Conservation (phyloP, 2,329 filamentous ascomycete species). For the Ceratocystiopsis sp. region DNA sequence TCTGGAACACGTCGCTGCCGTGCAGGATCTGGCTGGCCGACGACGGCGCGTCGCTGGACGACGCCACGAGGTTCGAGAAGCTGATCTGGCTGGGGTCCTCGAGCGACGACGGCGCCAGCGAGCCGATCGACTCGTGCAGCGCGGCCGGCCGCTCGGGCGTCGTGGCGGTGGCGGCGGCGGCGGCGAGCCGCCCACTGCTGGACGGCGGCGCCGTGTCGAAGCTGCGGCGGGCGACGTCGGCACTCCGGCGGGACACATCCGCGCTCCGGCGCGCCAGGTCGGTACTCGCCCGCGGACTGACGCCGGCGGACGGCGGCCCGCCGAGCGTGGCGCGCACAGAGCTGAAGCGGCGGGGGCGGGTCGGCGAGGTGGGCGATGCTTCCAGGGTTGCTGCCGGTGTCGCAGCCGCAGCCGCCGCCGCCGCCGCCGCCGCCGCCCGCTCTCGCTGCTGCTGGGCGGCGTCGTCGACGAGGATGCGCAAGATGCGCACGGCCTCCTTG, state of each 20-base stretch:
- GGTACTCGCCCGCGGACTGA: slow-evolving; percentile 37
- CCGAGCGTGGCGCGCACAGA: slow-evolving; percentile 44
- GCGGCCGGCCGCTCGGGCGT: slow-evolving; percentile 20
- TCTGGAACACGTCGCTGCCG: slow-evolving; percentile 75
- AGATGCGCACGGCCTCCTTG: slow-evolving; percentile 62
- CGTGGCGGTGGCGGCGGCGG: background rate
- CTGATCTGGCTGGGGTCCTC: slow-evolving; percentile 46
- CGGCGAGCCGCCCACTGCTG: slow-evolving; percentile 13
- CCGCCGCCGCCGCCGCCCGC: too few relatives aligned
- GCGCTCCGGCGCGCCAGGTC: slow-evolving; percentile 37
- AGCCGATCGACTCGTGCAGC: slow-evolving; percentile 51
- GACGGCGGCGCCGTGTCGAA: slow-evolving; percentile 30
- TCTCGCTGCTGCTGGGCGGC: slow-evolving; percentile 27
- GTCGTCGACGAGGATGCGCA: slow-evolving; percentile 57
- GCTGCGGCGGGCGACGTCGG: slow-evolving; percentile 26
- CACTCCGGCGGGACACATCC: slow-evolving; percentile 28
- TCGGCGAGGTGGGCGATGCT: slow-evolving; percentile 2
- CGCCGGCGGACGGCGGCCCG: slow-evolving; percentile 28
- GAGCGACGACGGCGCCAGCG: slow-evolving; percentile 43
- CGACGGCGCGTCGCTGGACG: slow-evolving; percentile 57
- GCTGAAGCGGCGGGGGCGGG: slow-evolving; percentile 29
- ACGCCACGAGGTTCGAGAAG: slow-evolving; percentile 48
- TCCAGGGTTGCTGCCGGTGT: too few relatives aligned
- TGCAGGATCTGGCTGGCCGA: slow-evolving; percentile 84
- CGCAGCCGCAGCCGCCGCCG: background rate